Base-by-base conservation (phyloP, 176 grass and related monocot species). In the Rhipidocladum racemiflorum region DNA sequence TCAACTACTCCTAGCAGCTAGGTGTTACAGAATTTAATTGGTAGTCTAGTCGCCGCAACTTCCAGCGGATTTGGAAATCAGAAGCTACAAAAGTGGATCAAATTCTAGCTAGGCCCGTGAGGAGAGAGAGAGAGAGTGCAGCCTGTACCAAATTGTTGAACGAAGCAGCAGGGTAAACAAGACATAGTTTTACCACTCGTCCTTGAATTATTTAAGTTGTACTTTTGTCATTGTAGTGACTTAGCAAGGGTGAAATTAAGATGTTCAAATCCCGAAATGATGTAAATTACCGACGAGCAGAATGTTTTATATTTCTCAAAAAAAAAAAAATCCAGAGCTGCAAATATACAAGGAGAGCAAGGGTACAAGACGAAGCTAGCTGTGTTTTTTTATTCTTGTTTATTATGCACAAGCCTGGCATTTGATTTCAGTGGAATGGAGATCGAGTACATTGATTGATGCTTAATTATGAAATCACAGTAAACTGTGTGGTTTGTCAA, bases 11-110 rank as follows among this genome's bases (percentile, higher is more conserved):
- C n/a, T n/a, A n/a, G n/a, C n/a, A n/a, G n/a, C n/a, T 54, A 86
- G 68, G 77, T 85, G 78, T 90, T 76, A 90, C 40, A 73, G 28
- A 29, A 44, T 40, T 57, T n/a, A n/a, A n/a, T n/a, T 75, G 23
- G 70, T 65, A 70, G 43, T 65, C 49, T n/a, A n/a, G n/a, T n/a
- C n/a, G n/a, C n/a, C n/a, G 75, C 61, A 23, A 39, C 62, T 53
- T 88, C 9, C 15, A 43, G 34, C 7, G 69, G 30, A 69, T 80
- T 84, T 80, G 82, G 61, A 75, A 68, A 74, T 29, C 60, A 74
- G 65, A 80, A 51, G 76, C 66, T 69, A 75, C 20, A 54, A n/a
- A 81, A 76, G 23, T 61, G 51, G 7, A 77, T 76, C 79, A 61
- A 30, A 17, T 51, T 72, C 36, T 67, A 20, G 20, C 36, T 67